These are phyloP conservation scores for Liquidambar formosana DNA, from an alignment of 164 flowering plant species.

Conservation along the genomic window DNA sequence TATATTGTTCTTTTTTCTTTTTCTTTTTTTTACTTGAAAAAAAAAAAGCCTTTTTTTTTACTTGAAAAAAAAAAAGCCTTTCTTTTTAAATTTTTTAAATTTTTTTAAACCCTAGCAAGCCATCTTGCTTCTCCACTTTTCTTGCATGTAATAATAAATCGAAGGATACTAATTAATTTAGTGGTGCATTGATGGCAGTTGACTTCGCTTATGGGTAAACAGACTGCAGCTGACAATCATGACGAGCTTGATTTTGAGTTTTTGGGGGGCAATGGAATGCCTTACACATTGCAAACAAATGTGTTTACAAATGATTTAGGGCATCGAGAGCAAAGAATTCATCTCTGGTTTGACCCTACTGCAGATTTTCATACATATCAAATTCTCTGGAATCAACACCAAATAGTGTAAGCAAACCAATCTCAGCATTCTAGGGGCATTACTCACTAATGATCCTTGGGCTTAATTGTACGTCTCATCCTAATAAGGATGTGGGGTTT, in stretches of 20 bases:
- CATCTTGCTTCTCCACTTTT: no score
- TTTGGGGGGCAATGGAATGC: conserved; percentile 62
- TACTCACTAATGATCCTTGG: no score
- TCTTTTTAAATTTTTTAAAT: no score
- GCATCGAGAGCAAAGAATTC: conserved; percentile 53
- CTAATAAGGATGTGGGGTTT: no score
- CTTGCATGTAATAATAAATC: background rate
- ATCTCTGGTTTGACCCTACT: conserved; percentile 73
- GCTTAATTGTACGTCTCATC: no score
- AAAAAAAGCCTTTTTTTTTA: background rate
- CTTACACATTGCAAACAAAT: conserved; percentile 61
- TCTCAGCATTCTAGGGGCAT: no score
- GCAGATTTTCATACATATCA: conserved; percentile 50
- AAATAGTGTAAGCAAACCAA: conserved; percentile 53
- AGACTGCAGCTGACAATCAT: conserved; percentile 25
- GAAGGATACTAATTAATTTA: background rate
- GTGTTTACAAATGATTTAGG: conserved; percentile 57
- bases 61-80: no score
- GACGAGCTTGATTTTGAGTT: conserved; percentile 84
- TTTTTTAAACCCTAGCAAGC: no score
- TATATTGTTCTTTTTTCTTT: no score
- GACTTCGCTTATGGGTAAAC: no score
- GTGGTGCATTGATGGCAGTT: conserved; percentile 34
- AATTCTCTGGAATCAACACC: conserved; percentile 71
- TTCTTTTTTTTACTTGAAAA: no score